A percentile compares a stretch with the other conserved stretches of the same genome.
These are phyloP conservation scores for Ophiognomonia clavigignenti-juglandacearum DNA, from an alignment of 2,329 filamentous ascomycete genomes.

Conservation along the genomic window DNA sequence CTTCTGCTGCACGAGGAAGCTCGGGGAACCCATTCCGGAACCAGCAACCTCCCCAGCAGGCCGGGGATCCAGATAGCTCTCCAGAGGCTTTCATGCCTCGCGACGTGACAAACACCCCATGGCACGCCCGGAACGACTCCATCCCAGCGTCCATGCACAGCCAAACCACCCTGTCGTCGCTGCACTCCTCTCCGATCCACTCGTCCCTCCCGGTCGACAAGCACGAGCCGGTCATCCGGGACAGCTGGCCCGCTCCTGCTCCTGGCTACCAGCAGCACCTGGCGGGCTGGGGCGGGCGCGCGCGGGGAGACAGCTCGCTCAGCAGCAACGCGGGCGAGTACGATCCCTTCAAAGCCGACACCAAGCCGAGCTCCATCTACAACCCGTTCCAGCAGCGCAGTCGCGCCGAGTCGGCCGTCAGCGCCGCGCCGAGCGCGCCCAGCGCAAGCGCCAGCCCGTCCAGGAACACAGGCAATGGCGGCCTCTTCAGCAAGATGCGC, in stretches of 20 bases:
- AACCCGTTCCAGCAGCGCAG: slow-evolving; percentile 10
- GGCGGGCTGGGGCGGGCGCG: slow-evolving; percentile 10
- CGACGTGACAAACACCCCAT: slow-evolving; percentile 28
- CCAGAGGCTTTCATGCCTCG: slow-evolving; percentile 21
- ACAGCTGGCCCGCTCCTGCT: slow-evolving; percentile 25
- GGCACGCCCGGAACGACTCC: slow-evolving; percentile 26
- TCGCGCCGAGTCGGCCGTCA: slow-evolving; percentile 10
- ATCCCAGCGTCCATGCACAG: slow-evolving; percentile 30
- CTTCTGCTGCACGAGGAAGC: background rate
- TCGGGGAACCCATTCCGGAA: background rate
- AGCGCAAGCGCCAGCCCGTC: slow-evolving; percentile 6
- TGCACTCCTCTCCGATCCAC: slow-evolving; percentile 26
- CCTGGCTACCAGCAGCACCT: slow-evolving; percentile 11
- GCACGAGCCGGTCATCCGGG: slow-evolving; percentile 28
- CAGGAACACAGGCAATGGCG: slow-evolving; percentile 19
- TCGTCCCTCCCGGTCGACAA: slow-evolving; percentile 21
- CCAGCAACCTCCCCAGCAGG: slow-evolving; percentile 19
- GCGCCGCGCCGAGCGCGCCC: slow-evolving; percentile 1
- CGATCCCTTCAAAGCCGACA: slow-evolving; percentile 22
- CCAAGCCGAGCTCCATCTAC: slow-evolving; percentile 2
- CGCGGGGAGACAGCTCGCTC: slow-evolving; percentile 21
- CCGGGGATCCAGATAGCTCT: slow-evolving; percentile 14
- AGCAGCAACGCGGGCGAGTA: slow-evolving; percentile 19
- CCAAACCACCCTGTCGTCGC: slow-evolving; percentile 30
- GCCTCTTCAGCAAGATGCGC: slow-evolving; percentile 35